Evolutionary conservation across 306 rosid genomes (phyloP), one percentile per base, ranked within the genome.

Genomic region (Quercus robur): DNA sequence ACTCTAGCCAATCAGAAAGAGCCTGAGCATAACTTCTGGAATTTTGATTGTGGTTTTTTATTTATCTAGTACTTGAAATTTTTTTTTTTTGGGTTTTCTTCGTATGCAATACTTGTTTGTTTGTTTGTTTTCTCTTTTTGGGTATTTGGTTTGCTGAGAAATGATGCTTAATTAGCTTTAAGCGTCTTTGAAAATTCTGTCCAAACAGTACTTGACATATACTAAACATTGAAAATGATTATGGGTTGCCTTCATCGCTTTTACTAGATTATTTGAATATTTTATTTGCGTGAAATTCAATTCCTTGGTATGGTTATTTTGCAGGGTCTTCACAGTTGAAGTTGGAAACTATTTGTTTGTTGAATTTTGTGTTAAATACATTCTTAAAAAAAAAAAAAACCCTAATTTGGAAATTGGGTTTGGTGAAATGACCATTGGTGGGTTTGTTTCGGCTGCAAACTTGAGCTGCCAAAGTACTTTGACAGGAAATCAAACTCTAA

Each of bases 381-480:
- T 41, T 38, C 2, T 38, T 38, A 7, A 6, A 35, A 35, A 35
- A 35, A 25, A 41, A 41, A 38, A 66, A 21, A 31, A 33, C 15
- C 7, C 28, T 56, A 28, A 23, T 71, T 63, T 70, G 56, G 75
- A 64, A 35, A 51, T 76, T 75, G 75, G 68, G 77, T 70, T 75
- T 10, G 84, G 64, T 44, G 58, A 78, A 80, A 94, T 94, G 98
- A 83, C 90, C 23, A 79, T 71, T 26, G 91, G 83, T 81, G 88
- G 91, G 7, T 91, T 85, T 72, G 84, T 89, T 49, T 89, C 94
- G 46, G 84, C 90, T 20, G 82, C 86, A 35, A 88, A 87, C 84
- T 76, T 88, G 80, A 87, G 85, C 85, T 86, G 73, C 71, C 82
- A 81, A 56, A 64, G 69, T 30, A 75, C 58, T 31, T 8, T 70